Evolutionary conservation across 345 rosid species (phyloP).

Genomic region (Boechera divaricarpa): DNA sequence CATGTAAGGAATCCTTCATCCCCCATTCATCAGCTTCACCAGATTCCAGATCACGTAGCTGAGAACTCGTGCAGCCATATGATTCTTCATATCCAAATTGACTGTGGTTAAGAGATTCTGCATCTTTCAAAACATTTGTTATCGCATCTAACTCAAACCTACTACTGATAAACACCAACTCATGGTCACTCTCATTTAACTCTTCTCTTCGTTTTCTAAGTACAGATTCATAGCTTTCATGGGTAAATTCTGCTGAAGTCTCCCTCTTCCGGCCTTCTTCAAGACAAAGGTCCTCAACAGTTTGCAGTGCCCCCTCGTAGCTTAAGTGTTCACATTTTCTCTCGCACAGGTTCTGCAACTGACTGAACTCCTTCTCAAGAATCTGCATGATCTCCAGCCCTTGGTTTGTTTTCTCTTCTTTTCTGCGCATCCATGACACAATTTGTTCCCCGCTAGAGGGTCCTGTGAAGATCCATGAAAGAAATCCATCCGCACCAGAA

Average conservation of each 20-base stretch:
- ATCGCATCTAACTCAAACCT: constrained; percentile 75
- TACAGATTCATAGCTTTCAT: constrained; percentile 63
- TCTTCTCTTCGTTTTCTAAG: constrained; percentile 74
- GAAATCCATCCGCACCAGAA: constrained; percentile 57
- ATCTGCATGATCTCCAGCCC: constrained; percentile 72
- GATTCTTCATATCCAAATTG: constrained; percentile 74
- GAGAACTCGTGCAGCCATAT: constrained; percentile 62
- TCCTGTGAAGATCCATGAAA: constrained; percentile 88
- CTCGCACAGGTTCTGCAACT: constrained; percentile 79
- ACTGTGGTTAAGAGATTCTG: constrained; percentile 66
- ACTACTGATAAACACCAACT: constrained; percentile 50
- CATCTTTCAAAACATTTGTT: constrained; percentile 74
- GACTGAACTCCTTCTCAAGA: constrained; percentile 78
- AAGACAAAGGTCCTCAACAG: constrained; percentile 75
- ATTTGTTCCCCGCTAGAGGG: constrained; percentile 69
- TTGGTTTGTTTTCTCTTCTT: constrained; percentile 73
- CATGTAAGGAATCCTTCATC: constrained; percentile 66
- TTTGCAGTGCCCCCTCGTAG: constrained; percentile 84
- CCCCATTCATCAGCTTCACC: constrained; percentile 78
- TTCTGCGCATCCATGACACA: constrained; percentile 64
- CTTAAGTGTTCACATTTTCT: constrained; percentile 74
- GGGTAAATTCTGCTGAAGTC: constrained; percentile 53
- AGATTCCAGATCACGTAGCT: constrained; percentile 82
- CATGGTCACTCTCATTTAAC: constrained; percentile 58
- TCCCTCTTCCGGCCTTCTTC: constrained; percentile 86